phyloP scores from a whole-genome alignment of 179 eudicot genomes.

The Nepenthes alata region DNA sequence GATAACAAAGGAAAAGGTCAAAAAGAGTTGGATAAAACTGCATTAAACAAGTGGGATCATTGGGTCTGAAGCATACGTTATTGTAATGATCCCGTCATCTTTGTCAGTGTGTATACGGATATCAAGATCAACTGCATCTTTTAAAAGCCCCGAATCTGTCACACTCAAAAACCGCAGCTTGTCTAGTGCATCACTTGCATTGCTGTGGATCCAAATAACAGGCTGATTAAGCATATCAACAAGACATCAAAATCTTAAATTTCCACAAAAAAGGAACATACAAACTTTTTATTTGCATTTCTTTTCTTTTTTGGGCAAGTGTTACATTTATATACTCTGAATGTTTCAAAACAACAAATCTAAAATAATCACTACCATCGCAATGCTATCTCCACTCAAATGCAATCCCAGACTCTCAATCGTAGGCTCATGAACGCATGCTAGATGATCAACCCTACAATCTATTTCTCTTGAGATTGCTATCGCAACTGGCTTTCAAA shows the following conservation, averaged over 20 bases:
- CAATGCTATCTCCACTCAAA: no score
- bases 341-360: no score
- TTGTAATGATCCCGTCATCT: slow-evolving; percentile 76
- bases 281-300: no score
- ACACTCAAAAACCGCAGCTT: slow-evolving; percentile 92
- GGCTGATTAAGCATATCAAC: not conserved
- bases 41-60: not conserved
- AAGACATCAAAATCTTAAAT: not conserved
- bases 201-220: slow-evolving; percentile 26
- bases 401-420: no score
- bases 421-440: no score
- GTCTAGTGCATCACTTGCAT: slow-evolving; percentile 98
- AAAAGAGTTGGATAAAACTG: not conserved
- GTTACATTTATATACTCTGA: no score
- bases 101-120: slow-evolving; percentile 77
- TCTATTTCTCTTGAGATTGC: no score
- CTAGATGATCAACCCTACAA: no score
- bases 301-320: no score
- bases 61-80: slow-evolving; percentile 44
- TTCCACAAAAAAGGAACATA: no score
- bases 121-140: slow-evolving; percentile 69
- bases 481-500: no score
- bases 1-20: slow-evolving; percentile 2
- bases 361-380: no score
- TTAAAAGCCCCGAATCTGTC: slow-evolving; percentile 57